Base-by-base conservation (phyloP, 176 grass and related monocot species). In the Stipa capillata region DNA sequence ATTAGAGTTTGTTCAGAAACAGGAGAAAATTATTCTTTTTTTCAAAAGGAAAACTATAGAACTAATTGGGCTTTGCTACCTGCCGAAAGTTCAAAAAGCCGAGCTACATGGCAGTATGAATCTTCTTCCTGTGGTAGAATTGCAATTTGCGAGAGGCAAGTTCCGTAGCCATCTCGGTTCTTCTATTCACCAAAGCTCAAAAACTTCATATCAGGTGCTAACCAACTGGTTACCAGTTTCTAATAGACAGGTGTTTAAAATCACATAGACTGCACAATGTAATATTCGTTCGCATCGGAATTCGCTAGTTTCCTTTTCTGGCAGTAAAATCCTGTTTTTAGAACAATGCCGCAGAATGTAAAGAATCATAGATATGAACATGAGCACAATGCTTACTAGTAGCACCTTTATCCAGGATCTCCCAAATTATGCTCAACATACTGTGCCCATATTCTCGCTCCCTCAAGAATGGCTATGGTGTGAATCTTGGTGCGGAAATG, bases 401-500 rank as follows among this genome's bases (percentile, higher is more conserved):
- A 77, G 65, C 43, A 80, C 42, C 57, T 69, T 32, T 67, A 73
- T 81, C 25, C 83, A 99, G 92, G 96, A 99, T 94, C 90, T 99
- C 77, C 96, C 92, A 45, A 98, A 99, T 65, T 99, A 99, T 83
- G 92, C 96, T 35, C 96, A 99, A 77, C 96, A 99, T 83, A 95
- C 87, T 2, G 96, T 99, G 18, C 96, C 92, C 35, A 99, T 99
- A 89, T 98, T 98, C 80, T 98, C 96, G 83, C 92, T 98, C 66
- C 92, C 96, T 25, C 96, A 98, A 98, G 96, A 98, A 83, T 98
- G 96, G 96, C 74, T 98, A 39, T 98, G 96, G 96, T 98, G 96
- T 84, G 96, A 98, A 69, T 98, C 96, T 27, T 95, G 96, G 96
- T 98, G 96, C 33, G 96, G 96, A 69, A 94, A 98, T 93, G 83